Evolutionary conservation across 352 stramenopile species (phyloP), one percentile per base, ranked within the genome.

Genomic region (Elongisporangium prolatum): DNA sequence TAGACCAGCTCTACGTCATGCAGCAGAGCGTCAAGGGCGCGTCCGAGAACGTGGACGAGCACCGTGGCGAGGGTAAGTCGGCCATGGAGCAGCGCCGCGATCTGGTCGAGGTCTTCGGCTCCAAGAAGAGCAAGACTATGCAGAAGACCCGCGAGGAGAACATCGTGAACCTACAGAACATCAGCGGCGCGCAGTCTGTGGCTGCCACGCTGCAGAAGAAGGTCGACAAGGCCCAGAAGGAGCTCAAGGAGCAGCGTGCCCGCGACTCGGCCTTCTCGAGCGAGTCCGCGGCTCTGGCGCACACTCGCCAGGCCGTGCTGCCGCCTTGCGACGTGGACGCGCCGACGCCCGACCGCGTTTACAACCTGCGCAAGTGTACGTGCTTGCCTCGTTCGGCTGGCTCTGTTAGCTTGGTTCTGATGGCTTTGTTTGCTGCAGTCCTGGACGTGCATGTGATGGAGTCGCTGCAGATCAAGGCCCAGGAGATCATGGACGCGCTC

Each of bases 1-100:
- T 94, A 21, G 62, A 75, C 38, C 84, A 94, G 72, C 65, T 94
- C 56, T 94, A 94, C 69, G 82, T 94, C 52, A 88, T 94, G 82
- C 84, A 94, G 57, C 84, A 94, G 60, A 84, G 66, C 17, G 74
- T 92, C 47, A 91, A 91, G 65, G 81, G 82, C 51, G 67, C 70
- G 16, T 75, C 66, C 10, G 79, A 91, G 57, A 84, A 90, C 25
- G 69, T 88, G 44, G 73, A 89, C 59, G 79, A 88, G 56, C 79
- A 86, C 60, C 71, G 71, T 40, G 77, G 74, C 60, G 67, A 80
- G 1, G 65, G 60, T 64, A 86, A 86, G 67, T 85, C 56, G 63
- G 85, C 67, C 57, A 80, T 87, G 67, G 80, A 93, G 48, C 69
- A 88, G 64, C 71, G 79, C 50, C 74, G 78, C 47, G 81, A 89